A percentile compares a stretch with the other conserved stretches of the same genome.
Conservation (phyloP, 2,329 filamentous ascomycete species). For the Nemania sp. region DNA sequence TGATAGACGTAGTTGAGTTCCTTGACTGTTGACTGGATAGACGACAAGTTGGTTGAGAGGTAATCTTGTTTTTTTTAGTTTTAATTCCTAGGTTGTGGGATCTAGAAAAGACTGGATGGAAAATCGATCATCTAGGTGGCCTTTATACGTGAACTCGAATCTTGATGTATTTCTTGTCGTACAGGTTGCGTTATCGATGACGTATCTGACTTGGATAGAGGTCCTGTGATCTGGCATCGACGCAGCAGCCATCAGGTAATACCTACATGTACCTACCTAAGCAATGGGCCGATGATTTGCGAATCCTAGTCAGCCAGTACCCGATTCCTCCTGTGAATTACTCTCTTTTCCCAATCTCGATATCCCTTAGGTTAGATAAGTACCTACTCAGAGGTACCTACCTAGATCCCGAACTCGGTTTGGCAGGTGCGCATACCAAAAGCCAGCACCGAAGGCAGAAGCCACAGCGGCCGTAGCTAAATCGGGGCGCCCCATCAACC, state of each 20-base stretch:
- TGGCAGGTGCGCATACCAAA: too few species aligned
- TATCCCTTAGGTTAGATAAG: too few species aligned
- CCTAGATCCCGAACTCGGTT: too few species aligned
- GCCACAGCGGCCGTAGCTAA: background rate
- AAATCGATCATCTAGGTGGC: too few species aligned
- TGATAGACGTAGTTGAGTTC: too few species aligned
- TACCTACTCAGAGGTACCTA: too few species aligned
- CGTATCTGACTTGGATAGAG: constrained; percentile 29
- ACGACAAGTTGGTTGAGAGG: too few species aligned
- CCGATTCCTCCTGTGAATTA: background rate
- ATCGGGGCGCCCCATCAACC: constrained; percentile 15
- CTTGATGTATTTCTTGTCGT: constrained; percentile 20
- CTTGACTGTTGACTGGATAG: too few species aligned
- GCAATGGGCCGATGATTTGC: background rate
- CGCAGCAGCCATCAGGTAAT: constrained; percentile 26
- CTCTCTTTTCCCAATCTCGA: too few species aligned
- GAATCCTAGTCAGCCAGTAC: background rate
- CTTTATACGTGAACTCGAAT: constrained; percentile 9
- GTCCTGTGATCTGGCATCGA: constrained; percentile 39
- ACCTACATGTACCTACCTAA: background rate
- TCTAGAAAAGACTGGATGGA: too few species aligned
- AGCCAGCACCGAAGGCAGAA: background rate
- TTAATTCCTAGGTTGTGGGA: too few species aligned
- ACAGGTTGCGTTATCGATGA: constrained; percentile 36
- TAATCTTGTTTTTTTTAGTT: too few species aligned